These are phyloP conservation scores for Eimeria necatrix DNA, from an alignment of 169 alveolate species.

Conservation along the genomic window DNA sequence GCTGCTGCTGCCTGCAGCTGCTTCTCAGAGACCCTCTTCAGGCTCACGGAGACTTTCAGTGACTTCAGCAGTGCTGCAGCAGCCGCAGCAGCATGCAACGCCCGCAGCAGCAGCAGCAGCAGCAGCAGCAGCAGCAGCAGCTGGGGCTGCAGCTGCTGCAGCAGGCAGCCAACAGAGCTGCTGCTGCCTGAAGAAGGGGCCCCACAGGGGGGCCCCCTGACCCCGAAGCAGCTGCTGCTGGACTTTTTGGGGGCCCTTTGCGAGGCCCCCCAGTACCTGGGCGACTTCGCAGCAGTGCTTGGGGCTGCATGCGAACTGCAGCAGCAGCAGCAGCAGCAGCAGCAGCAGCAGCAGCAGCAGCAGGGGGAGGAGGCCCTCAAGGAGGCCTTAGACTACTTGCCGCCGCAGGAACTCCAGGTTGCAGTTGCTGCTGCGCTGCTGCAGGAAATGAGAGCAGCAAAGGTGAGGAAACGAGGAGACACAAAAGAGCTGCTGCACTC, in stretches of 20 bases:
- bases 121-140: neutral
- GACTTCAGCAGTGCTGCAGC: neutral
- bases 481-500: too few species aligned
- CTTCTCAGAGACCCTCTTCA: neutral
- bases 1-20: too few species aligned
- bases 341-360: neutral
- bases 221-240: neutral
- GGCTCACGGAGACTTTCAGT: neutral
- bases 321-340: neutral
- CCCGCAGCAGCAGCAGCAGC: neutral
- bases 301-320: neutral
- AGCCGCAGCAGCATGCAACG: neutral
- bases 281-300: neutral
- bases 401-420: too few species aligned
- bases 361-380: too few species aligned
- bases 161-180: neutral
- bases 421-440: too few species aligned
- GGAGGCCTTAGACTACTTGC: too few species aligned
- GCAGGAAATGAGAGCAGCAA: too few species aligned
- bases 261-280: neutral
- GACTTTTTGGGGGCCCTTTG: neutral
- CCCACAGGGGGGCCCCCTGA: neutral
- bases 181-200: too few species aligned
- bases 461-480: too few species aligned
- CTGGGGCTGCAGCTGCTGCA: too few species aligned